A percentile compares a stretch with the other conserved stretches of the same genome.
These are phyloP conservation scores for Articulospora tetracladia DNA, from an alignment of 495 filamentous ascomycete genomes.

Conservation along the genomic window DNA sequence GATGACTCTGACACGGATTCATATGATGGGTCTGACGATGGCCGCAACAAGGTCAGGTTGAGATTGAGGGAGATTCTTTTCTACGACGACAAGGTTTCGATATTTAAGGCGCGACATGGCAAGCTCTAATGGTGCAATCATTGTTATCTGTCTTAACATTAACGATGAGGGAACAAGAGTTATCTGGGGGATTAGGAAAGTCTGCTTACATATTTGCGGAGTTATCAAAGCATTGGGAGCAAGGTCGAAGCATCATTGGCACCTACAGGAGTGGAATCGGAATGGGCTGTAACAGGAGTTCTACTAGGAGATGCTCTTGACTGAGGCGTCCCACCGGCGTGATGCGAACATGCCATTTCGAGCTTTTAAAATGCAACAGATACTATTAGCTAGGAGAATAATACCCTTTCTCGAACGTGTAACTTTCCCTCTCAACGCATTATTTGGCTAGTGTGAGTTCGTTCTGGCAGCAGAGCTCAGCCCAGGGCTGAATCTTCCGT, in stretches of 20 bases:
- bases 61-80: conserved; percentile 80
- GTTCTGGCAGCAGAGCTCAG: too few relatives aligned
- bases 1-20: conserved; percentile 41
- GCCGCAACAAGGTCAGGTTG: conserved; percentile 48
- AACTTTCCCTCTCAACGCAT: too few relatives aligned
- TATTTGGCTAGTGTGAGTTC: too few relatives aligned
- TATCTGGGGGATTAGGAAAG: not conserved
- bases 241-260: conserved; percentile 11
- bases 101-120: conserved; percentile 36
- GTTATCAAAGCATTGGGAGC: conserved; percentile 19
- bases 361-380: not conserved
- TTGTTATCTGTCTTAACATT: too few relatives aligned
- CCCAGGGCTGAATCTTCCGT: too few relatives aligned
- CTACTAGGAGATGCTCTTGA: conserved; percentile 3
- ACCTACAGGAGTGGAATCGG: conserved; percentile 2
- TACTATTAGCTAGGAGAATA: not conserved
- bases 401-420: too few relatives aligned
- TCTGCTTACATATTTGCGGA: conserved; percentile 20
- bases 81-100: conserved; percentile 82
- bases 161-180: not conserved
- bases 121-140: conserved; percentile 22
- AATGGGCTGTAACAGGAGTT: conserved; percentile 18
- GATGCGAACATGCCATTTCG: not conserved
- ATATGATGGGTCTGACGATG: conserved; percentile 38
- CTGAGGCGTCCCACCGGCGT: not conserved